phyloP scores from a whole-genome alignment of 306 rosid species.

The Casuarina glauca region DNA sequence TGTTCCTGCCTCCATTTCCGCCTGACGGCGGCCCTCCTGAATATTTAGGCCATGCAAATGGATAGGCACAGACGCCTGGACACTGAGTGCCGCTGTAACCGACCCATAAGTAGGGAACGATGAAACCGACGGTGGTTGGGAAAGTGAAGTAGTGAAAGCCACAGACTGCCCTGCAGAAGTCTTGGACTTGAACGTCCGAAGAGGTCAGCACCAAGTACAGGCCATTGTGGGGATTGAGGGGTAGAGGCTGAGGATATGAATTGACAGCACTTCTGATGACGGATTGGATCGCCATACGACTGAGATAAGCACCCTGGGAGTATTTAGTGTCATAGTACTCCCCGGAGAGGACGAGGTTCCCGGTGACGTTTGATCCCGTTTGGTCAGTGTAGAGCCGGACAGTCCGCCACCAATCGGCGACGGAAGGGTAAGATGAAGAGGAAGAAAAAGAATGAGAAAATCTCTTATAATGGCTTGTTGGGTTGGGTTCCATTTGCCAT shows the following conservation, averaged over 20 bases:
- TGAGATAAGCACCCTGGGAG: slow-evolving; percentile 48
- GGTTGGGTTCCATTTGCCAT: slow-evolving; percentile 52
- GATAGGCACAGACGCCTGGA: slow-evolving; percentile 61
- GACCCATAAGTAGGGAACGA: slow-evolving; percentile 56
- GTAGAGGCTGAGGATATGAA: slow-evolving; percentile 31
- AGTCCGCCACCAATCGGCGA: slow-evolving; percentile 53
- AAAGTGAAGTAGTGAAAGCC: slow-evolving; percentile 65
- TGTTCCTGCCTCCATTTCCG: slow-evolving; percentile 26
- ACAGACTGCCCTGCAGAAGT: slow-evolving; percentile 58
- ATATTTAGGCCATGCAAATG: slow-evolving; percentile 47
- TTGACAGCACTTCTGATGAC: slow-evolving; percentile 39
- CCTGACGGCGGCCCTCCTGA: slow-evolving; percentile 35
- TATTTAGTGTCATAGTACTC: slow-evolving; percentile 46
- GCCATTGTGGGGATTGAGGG: slow-evolving; percentile 48
- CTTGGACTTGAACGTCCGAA: slow-evolving; percentile 49
- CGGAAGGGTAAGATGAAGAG: slow-evolving; percentile 41
- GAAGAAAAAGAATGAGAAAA: slow-evolving; percentile 49
- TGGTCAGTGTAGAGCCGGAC: slow-evolving; percentile 56
- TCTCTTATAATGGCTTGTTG: slow-evolving; percentile 47
- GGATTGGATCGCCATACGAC: slow-evolving; percentile 44
- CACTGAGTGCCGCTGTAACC: slow-evolving; percentile 55
- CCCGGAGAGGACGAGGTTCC: slow-evolving; percentile 33
- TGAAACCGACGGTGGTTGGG: slow-evolving; percentile 46
- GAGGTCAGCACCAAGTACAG: slow-evolving; percentile 46
- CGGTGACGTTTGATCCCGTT: slow-evolving; percentile 52